Evolutionary conservation across 768 basidiomycete species (phyloP).

Genomic region (Leccinum aurantiacum): DNA sequence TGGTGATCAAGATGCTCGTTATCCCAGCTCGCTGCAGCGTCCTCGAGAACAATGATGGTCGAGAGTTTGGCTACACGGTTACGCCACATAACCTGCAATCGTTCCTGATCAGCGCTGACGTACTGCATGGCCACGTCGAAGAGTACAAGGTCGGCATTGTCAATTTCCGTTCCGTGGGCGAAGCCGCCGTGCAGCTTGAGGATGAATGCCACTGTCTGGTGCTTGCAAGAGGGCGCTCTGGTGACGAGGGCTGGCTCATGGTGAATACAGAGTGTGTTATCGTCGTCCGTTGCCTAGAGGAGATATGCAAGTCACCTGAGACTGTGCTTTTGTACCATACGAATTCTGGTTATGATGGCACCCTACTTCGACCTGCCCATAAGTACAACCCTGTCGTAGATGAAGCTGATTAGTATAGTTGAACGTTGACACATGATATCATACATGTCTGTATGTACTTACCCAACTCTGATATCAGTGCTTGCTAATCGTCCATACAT

Average conservation of each 20-base stretch:
- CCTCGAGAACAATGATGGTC: slow-evolving; percentile 11
- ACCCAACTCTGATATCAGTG: background rate
- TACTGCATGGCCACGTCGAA: background rate
- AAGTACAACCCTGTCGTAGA: slow-evolving; percentile 5
- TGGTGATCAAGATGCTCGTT: slow-evolving; percentile 11
- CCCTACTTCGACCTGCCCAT: background rate
- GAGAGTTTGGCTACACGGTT: slow-evolving; percentile 13
- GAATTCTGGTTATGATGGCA: slow-evolving; percentile 1
- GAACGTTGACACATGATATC: background rate
- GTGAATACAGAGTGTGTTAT: slow-evolving; percentile 19
- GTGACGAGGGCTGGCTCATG: slow-evolving; percentile 14
- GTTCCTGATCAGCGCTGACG: slow-evolving; percentile 11
- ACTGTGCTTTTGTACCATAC: slow-evolving; percentile 9
- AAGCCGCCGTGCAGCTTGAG: background rate
- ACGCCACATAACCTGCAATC: slow-evolving; percentile 4
- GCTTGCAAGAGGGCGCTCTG: slow-evolving; percentile 6
- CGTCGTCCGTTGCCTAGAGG: slow-evolving; percentile 12
- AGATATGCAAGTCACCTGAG: slow-evolving; percentile 1
- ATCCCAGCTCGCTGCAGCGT: slow-evolving; percentile 11
- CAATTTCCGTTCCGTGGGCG: slow-evolving; percentile 4
- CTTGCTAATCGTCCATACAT: background rate
- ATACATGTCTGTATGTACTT: background rate
- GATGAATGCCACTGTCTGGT: slow-evolving; percentile 15
- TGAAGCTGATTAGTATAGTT: slow-evolving; percentile 1
- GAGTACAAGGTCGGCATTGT: slow-evolving; percentile 13